Conservation (phyloP, 257 asterid species). For the Solanum dulcamara region DNA sequence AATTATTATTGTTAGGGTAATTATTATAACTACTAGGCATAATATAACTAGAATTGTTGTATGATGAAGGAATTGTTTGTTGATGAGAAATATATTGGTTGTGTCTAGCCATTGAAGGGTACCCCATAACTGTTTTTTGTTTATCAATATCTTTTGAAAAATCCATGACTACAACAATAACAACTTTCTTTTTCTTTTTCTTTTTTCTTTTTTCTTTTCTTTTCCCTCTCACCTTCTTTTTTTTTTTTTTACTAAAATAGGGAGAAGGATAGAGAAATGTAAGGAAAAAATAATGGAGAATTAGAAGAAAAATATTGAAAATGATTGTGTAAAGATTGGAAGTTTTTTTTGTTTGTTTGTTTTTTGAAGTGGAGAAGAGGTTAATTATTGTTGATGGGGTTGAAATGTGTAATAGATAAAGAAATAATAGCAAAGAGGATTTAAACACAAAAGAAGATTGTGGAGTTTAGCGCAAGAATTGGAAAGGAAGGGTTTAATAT, state of each 20-base stretch:
- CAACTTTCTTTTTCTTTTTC: too few relatives aligned
- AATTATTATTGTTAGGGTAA: not conserved
- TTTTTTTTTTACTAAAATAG: not conserved
- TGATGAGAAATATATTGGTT: not conserved
- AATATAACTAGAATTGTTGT: not conserved
- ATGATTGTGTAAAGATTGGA: not conserved
- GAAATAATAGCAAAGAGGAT: not conserved
- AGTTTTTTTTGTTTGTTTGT: not conserved
- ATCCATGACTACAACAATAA: not conserved
- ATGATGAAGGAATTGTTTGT: not conserved
- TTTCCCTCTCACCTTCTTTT: not conserved
- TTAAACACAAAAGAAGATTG: not conserved
- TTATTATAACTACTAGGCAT: not conserved
- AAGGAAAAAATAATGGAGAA: not conserved
- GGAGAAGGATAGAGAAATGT: not conserved
- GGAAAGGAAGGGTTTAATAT: not conserved
- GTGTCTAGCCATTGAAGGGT: not conserved
- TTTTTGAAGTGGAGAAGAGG: not conserved
- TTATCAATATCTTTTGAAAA: not conserved
- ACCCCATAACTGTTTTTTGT: not conserved
- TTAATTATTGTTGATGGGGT: not conserved
- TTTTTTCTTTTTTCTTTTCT: not conserved
- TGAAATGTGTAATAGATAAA: not conserved
- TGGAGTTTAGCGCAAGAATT: not conserved
- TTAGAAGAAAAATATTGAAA: not conserved